Evolutionary conservation across 345 rosid genomes (phyloP), one percentile per base, ranked within the genome.

Genomic region (Brassica nigra): DNA sequence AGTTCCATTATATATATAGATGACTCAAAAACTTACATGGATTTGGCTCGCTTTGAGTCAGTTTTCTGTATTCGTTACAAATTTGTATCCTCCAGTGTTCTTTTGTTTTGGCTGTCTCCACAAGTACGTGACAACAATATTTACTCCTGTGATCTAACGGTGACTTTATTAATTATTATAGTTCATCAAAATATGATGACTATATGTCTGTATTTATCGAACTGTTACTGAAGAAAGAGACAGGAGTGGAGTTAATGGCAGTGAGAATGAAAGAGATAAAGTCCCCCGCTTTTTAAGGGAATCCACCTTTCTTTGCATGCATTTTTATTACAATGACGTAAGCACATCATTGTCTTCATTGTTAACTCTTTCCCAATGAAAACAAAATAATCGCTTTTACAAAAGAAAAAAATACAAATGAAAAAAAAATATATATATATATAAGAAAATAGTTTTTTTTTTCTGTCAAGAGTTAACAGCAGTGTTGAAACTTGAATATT

Each of bases 401-500:
- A 23, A 23, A 23, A 23, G 27, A 23, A 23, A 23, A 23, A 37
- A 37, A 37, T 37, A 37, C 8, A 37, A 37, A 37, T 37, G 9
- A 37, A 37, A 37, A 8, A 37, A 37, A 37, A 7, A n/a, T n/a
- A n/a, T 36, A 37, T 37, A 37, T 8, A 37, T 37, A 37, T 12
- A 12, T 15, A 15, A 31, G 44, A 64, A 29, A 28, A 31, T 49
- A 78, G 73, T 18, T 72, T 65, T 23, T 18, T 72, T 65, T 23
- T 18, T 29, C 6, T 66, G 78, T 67, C 74, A 79, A 79, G 74
- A 58, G 73, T 73, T 73, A 61, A 67, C 74, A 31, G 9, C 27
- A 58, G 77, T 73, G 77, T 79, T 65, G 81, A 78, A 78, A 72
- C 73, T 79, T 73, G 82, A 65, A 61, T 67, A 61, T 61, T 68